These are phyloP conservation scores for Halenospora varia DNA, from an alignment of 495 filamentous ascomycete species.

Conservation along the genomic window DNA sequence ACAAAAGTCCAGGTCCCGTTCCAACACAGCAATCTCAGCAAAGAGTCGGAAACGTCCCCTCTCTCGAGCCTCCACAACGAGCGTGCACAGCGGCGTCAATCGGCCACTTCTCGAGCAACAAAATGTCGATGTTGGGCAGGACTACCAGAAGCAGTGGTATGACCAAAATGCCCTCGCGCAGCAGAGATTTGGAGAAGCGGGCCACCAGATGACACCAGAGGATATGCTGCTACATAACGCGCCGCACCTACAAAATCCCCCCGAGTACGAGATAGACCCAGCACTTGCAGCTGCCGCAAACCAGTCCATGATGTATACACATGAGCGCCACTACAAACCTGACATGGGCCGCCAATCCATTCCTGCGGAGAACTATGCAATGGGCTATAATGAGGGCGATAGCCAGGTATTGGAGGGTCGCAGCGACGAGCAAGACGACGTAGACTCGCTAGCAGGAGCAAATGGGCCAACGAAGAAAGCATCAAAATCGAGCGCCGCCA, in stretches of 20 bases:
- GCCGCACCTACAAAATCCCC: constrained; percentile 48
- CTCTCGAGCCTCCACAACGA: constrained; percentile 84
- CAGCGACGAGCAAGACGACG: constrained; percentile 62
- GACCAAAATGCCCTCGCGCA: constrained; percentile 33
- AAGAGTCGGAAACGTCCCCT: constrained; percentile 61
- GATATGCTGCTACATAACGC: constrained; percentile 60
- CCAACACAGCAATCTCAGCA: constrained; percentile 52
- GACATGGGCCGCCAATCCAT: constrained; percentile 39
- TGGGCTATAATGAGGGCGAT: constrained; percentile 60
- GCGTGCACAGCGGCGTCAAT: constrained; percentile 64
- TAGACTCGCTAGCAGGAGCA: constrained; percentile 54
- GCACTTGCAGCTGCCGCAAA: constrained; percentile 32
- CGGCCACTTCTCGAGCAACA: constrained; percentile 64
- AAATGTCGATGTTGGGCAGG: constrained; percentile 25
- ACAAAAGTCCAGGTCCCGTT: constrained; percentile 42
- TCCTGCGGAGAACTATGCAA: constrained; percentile 46
- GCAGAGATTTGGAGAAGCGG: constrained; percentile 26
- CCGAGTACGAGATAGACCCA: constrained; percentile 36
- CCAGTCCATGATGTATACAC: constrained; percentile 24
- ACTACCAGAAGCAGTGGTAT: constrained; percentile 38
- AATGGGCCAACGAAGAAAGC: constrained; percentile 53
- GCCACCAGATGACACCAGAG: constrained; percentile 53
- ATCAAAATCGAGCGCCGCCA: constrained; percentile 71
- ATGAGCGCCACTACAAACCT: constrained; percentile 15
- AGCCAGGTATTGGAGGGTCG: constrained; percentile 58